Evolutionary conservation across 2,329 filamentous ascomycete genomes (phyloP).

Genomic region (Bipolaris cookei): DNA sequence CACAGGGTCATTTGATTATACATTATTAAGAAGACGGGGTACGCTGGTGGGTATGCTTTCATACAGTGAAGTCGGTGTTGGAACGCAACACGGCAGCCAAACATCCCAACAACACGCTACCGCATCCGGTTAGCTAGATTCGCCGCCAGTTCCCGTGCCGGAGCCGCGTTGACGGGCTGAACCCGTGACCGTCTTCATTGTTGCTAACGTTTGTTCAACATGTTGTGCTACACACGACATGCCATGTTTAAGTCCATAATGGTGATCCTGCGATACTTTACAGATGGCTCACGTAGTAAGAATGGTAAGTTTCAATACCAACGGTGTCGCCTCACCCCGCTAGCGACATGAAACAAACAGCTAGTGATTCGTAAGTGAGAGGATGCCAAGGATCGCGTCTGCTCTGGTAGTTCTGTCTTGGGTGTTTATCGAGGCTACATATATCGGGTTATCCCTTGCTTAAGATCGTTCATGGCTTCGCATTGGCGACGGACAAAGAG

Average conservation of each 20-base stretch:
- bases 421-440: not conserved
- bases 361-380: not conserved
- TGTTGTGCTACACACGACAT: too few relatives aligned
- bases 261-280: too few relatives aligned
- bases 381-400: not conserved
- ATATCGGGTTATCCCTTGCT: not conserved
- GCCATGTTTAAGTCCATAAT: too few relatives aligned
- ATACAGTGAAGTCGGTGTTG: slow-evolving; percentile 14
- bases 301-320: too few relatives aligned
- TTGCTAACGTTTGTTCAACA: too few relatives aligned
- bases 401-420: not conserved
- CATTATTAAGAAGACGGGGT: slow-evolving; percentile 32
- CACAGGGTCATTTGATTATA: slow-evolving; percentile 37
- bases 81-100: slow-evolving; percentile 22
- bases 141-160: not conserved
- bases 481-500: too few relatives aligned
- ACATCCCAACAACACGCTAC: slow-evolving; percentile 28
- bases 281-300: too few relatives aligned
- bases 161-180: not conserved
- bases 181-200: too few relatives aligned
- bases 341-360: not conserved
- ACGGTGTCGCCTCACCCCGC: not conserved
- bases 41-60: slow-evolving; percentile 18
- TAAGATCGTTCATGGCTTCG: not conserved
- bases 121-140: slow-evolving; percentile 19